Percentiles rank a stretch among this genome's conserved stretches.
Evolutionary conservation across 768 basidiomycete genomes (phyloP).

Genomic region (Lactifluus pinguis): DNA sequence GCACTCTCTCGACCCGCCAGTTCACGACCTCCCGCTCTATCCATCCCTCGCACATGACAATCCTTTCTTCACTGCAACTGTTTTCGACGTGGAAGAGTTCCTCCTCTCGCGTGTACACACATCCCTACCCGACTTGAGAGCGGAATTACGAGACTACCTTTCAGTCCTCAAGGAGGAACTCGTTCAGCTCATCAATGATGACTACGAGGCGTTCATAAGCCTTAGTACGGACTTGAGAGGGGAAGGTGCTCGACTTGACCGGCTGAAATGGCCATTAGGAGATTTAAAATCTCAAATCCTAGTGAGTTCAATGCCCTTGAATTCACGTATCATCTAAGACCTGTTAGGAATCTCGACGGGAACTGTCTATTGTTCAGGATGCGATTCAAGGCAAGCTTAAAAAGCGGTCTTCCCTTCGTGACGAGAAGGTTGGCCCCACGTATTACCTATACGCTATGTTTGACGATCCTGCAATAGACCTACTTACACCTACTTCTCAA

Average conservation of each 20-base stretch:
- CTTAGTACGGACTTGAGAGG: conserved; percentile 87
- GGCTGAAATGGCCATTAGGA: conserved; percentile 58
- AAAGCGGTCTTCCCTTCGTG: conserved; percentile 65
- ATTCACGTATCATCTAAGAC: background rate
- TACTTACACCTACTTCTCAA: conserved; percentile 82
- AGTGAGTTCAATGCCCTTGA: conserved; percentile 35
- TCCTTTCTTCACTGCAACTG: conserved; percentile 53
- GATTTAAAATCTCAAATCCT: conserved; percentile 57
- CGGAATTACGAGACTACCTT: conserved; percentile 82
- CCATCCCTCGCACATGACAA: conserved; percentile 75
- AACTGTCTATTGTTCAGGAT: conserved; percentile 58
- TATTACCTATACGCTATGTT: conserved; percentile 5
- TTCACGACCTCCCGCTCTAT: conserved; percentile 50
- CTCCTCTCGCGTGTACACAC: conserved; percentile 79
- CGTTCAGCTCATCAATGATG: conserved; percentile 92
- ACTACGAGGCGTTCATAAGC: conserved; percentile 97
- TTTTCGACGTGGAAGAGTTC: conserved; percentile 80
- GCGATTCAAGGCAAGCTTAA: conserved; percentile 72
- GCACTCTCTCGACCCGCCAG: conserved; percentile 20
- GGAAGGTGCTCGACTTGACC: conserved; percentile 64
- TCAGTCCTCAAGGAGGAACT: conserved; percentile 83
- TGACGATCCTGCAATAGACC: conserved; percentile 37
- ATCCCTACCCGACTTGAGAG: conserved; percentile 78
- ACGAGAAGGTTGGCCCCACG: conserved; percentile 60
- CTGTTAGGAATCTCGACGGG: conserved; percentile 48